A percentile compares a stretch with the other conserved stretches of the same genome.
These are phyloP conservation scores for Colletotrichum sp. DNA, from an alignment of 2,329 filamentous ascomycete genomes.

Conservation along the genomic window DNA sequence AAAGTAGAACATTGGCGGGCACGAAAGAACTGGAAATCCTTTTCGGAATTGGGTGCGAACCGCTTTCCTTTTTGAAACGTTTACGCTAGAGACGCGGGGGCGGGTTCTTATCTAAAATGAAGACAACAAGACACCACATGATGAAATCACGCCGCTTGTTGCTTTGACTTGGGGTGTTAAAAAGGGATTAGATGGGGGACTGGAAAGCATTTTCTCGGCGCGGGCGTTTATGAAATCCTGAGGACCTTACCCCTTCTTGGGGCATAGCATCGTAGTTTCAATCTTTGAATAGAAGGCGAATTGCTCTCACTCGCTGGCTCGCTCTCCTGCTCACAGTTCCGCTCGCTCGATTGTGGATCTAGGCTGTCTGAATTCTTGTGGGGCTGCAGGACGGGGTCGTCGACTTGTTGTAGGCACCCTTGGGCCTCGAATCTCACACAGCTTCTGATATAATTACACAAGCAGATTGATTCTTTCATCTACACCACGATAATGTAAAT, in stretches of 20 bases:
- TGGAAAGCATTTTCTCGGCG: neutral
- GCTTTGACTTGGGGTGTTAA: neutral
- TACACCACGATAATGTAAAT: neutral
- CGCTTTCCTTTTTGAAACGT: neutral
- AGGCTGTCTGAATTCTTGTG: neutral
- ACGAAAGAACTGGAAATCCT: neutral
- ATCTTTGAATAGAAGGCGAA: neutral
- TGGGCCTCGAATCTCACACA: neutral
- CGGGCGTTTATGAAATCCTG: neutral
- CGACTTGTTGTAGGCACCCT: neutral
- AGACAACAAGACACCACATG: neutral
- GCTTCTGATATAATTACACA: neutral
- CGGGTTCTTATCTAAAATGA: neutral
- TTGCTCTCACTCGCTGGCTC: neutral
- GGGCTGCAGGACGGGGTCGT: neutral
- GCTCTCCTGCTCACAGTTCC: neutral
- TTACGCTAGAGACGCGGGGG: neutral
- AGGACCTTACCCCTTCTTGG: neutral
- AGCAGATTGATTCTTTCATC: neutral
- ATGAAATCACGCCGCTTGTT: neutral
- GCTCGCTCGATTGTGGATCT: neutral
- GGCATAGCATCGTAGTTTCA: neutral
- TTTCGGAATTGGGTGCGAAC: neutral
- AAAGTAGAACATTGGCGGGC: neutral
- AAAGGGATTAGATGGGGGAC: neutral